Base-by-base conservation (phyloP, 176 grass and related monocot genomes). In the Zizania latifolia region DNA sequence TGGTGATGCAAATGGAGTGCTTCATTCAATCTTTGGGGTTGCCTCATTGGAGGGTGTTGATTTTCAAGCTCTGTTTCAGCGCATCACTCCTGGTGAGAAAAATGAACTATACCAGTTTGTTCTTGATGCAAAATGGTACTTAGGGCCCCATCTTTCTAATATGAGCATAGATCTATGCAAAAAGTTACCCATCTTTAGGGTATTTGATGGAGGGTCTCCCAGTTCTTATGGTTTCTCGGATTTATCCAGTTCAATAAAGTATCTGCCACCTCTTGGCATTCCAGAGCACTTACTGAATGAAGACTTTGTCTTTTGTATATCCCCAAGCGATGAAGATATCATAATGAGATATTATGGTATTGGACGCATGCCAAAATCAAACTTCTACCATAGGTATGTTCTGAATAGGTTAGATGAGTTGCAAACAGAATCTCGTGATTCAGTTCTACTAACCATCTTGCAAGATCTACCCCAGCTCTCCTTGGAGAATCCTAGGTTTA, bases 121-220 rank as follows among this genome's bases (percentile, higher is more conserved):
- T 89, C 79, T 97, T 71, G 94, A 97, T 78, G 78, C 94, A 34
- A 97, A 97, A 82, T 97, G 94, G 94, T 97, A 93, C 79, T 38
- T 91, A 37, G 84, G 80, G 38, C 54, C 36, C 11, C 64, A 74
- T 72, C 70, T 97, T 79, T 85, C 88, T 89, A 83, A 89, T 28
- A 28, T 75, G 62, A 83, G 86, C 84, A 87, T 87, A 89, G 86
- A 81, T 62, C 83, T 82, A 65, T 97, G 90, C 74, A 97, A 91
- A 85, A 88, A 79, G 68, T 69, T 97, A 37, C 94, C 94, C 28
- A 97, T 97, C 62, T 97, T 89, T 56, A 90, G 54, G 68, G 78
- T 93, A 54, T 89, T 84, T 72, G 59, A 85, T 83, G 83, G 78
- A 75, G 78, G 78, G 29, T 88, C 83, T 89, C 73, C 59, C n/a